These are phyloP conservation scores for Oryza rufipogon DNA, from an alignment of 176 grass and related monocot genomes.

Conservation along the genomic window DNA sequence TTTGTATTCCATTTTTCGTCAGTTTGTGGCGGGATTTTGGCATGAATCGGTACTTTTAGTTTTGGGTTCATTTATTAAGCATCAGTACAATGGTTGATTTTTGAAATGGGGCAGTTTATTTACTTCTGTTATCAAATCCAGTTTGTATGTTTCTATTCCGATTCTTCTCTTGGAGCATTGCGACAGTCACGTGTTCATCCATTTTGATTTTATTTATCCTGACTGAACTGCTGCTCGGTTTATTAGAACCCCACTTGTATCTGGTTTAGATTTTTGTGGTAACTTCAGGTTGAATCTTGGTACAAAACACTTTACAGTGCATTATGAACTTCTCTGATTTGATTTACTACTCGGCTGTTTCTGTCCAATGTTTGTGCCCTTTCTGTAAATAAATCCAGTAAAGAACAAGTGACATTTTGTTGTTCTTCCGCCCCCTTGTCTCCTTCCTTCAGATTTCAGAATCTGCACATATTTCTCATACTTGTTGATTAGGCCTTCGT, in stretches of 20 bases:
- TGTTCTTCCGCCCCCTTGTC: background rate
- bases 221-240: background rate
- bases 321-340: constrained; percentile 19
- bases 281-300: constrained; percentile 32
- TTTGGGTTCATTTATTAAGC: constrained; percentile 27
- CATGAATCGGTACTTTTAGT: background rate
- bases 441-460: background rate
- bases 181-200: constrained; percentile 36
- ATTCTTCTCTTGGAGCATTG: constrained; percentile 23
- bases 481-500: constrained; percentile 4
- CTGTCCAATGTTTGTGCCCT: background rate
- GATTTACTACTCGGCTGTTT: constrained; percentile 9
- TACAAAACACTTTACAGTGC: background rate
- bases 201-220: constrained; percentile 33
- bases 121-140: background rate
- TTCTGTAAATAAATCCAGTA: background rate
- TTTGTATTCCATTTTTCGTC: constrained; percentile 27
- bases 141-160: constrained; percentile 30
- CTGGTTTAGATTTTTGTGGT: background rate
- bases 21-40: constrained; percentile 23
- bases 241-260: background rate
- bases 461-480: background rate
- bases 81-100: constrained; percentile 26
- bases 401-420: background rate
- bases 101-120: constrained; percentile 23